Evolutionary conservation across 83 land plant genomes (phyloP).

Genomic region (Thuja plicata): DNA sequence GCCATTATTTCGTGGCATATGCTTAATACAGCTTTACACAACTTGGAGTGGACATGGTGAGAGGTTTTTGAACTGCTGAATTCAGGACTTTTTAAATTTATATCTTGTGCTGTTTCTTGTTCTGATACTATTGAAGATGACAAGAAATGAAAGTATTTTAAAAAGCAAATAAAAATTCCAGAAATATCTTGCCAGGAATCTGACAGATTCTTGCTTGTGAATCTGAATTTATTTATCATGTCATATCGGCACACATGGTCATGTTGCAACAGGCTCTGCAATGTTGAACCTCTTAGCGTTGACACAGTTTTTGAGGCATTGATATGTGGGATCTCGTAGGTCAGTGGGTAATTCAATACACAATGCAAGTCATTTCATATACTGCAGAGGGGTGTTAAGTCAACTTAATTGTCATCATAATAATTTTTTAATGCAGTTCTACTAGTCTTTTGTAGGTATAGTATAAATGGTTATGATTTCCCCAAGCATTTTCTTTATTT

Average conservation of each 20-base stretch:
- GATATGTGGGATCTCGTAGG: neutral
- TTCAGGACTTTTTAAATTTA: neutral
- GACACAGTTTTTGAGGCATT: neutral
- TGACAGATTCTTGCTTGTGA: neutral
- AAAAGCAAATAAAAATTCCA: neutral
- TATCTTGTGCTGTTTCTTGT: neutral
- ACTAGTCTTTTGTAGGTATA: neutral
- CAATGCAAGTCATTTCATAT: neutral
- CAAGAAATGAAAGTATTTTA: neutral
- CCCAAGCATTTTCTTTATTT: neutral
- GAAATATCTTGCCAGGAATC: neutral
- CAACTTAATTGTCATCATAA: neutral
- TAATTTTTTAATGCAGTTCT: no score
- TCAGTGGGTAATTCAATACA: neutral
- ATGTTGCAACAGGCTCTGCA: neutral
- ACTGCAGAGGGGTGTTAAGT: neutral
- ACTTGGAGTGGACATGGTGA: neutral
- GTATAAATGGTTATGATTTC: neutral
- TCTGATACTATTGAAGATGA: neutral
- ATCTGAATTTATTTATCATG: neutral
- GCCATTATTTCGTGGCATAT: neutral
- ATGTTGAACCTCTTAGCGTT: neutral
- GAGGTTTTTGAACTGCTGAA: neutral
- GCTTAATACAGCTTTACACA: neutral
- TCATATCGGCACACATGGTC: neutral